A percentile compares a stretch with the other conserved stretches of the same genome.
These are phyloP conservation scores for Oldenlandia corymbosa DNA, from an alignment of 257 asterid species.

Conservation along the genomic window DNA sequence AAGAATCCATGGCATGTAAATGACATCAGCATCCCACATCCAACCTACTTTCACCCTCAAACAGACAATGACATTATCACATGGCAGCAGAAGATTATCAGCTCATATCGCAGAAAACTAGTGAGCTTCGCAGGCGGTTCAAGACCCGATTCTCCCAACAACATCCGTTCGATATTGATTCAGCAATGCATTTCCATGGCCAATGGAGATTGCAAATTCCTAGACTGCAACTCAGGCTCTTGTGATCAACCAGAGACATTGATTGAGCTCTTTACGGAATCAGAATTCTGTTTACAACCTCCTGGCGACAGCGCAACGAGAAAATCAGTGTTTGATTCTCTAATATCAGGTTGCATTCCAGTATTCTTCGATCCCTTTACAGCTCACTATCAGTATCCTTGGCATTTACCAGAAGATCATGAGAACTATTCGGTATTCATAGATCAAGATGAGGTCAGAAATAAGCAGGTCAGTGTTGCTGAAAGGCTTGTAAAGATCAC, in stretches of 20 bases:
- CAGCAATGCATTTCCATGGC: slow-evolving; percentile 37
- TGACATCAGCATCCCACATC: slow-evolving; percentile 68
- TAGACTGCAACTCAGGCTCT: slow-evolving; percentile 43
- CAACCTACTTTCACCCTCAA: slow-evolving; percentile 63
- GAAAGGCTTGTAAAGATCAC: slow-evolving; percentile 49
- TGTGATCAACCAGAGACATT: slow-evolving; percentile 45
- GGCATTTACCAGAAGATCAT: slow-evolving; percentile 62
- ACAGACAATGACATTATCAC: slow-evolving; percentile 45
- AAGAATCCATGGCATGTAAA: slow-evolving; percentile 60
- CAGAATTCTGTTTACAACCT: slow-evolving; percentile 75
- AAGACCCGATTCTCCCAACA: slow-evolving; percentile 36
- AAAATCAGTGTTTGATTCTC: slow-evolving; percentile 65
- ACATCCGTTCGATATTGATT: slow-evolving; percentile 46
- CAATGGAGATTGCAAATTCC: slow-evolving; percentile 34
- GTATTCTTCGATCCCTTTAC: slow-evolving; percentile 60
- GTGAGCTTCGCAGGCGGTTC: slow-evolving; percentile 68
- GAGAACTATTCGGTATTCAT: slow-evolving; percentile 48
- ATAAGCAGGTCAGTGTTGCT: slow-evolving; percentile 35
- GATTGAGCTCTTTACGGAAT: slow-evolving; percentile 35
- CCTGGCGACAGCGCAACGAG: slow-evolving; percentile 74
- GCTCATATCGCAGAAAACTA: slow-evolving; percentile 22
- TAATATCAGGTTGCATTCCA: slow-evolving; percentile 59
- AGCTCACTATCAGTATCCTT: slow-evolving; percentile 64
- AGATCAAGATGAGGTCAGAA: slow-evolving; percentile 52
- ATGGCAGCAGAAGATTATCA: slow-evolving; percentile 45